Conservation (phyloP, 768 basidiomycete species). For the Pisolithus orientalis region DNA sequence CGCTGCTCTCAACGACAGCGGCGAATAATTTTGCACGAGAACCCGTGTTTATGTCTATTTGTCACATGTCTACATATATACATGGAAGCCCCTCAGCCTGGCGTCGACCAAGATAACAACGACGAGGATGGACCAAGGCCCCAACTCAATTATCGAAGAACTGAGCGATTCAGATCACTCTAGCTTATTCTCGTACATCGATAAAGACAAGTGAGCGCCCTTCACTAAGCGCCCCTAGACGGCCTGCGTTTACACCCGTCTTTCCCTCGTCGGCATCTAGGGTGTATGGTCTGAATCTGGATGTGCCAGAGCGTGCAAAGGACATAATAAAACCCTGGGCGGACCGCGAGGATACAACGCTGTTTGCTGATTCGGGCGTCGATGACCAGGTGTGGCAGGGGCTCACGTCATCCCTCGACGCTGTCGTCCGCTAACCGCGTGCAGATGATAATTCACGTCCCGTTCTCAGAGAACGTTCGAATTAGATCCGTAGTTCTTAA, state of each 20-base stretch:
- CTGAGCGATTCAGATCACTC: constrained; percentile 42
- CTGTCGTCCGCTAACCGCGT: constrained; percentile 8
- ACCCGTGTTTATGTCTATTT: constrained; percentile 10
- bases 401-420: neutral
- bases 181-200: constrained; percentile 55
- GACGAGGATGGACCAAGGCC: constrained; percentile 13
- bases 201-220: constrained; percentile 56
- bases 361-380: constrained; percentile 71
- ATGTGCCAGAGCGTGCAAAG: constrained; percentile 75
- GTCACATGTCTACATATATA: constrained; percentile 10
- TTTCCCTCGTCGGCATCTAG: constrained; percentile 29
- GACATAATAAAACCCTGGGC: constrained; percentile 79
- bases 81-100: constrained; percentile 6
- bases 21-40: neutral
- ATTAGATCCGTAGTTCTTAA: constrained; percentile 71
- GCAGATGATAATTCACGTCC: constrained; percentile 76
- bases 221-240: neutral
- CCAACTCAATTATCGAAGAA: constrained; percentile 40
- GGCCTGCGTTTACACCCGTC: neutral
- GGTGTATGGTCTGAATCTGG: constrained; percentile 75
- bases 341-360: constrained; percentile 58
- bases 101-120: constrained; percentile 6
- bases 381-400: constrained; percentile 66
- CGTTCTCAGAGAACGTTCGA: constrained; percentile 74
- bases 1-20: neutral